phyloP scores from a whole-genome alignment of 805 yeast species.

The Hanseniaspora lachancei region DNA sequence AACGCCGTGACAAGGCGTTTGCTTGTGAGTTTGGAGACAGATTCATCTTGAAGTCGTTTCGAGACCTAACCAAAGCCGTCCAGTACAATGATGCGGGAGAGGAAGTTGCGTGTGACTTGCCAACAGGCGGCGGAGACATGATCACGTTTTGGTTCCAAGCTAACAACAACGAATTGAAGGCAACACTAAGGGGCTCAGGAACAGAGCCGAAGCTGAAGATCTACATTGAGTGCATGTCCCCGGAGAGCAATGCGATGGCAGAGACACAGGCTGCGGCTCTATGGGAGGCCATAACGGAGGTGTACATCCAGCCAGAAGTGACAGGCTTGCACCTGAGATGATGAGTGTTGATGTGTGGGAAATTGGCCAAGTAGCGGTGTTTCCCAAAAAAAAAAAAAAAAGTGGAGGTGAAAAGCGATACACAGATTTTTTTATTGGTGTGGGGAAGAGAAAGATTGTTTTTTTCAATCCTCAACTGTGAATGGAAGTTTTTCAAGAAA shows the following conservation, averaged over 20 bases:
- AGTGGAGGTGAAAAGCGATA: too few species aligned
- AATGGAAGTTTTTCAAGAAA: too few species aligned
- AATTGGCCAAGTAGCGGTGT: too few species aligned
- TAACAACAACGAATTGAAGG: conserved; percentile 23
- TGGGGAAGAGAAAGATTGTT: too few species aligned
- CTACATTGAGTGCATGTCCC: conserved; percentile 49
- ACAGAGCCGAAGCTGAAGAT: conserved; percentile 92
- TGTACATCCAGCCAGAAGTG: conserved; percentile 59
- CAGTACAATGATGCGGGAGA: conserved; percentile 45
- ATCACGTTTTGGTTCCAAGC: conserved; percentile 46
- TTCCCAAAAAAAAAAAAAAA: too few species aligned
- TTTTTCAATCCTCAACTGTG: too few species aligned
- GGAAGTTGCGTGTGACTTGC: conserved; percentile 42
- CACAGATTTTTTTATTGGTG: too few species aligned
- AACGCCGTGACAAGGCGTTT: background rate
- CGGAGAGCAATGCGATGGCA: conserved; percentile 38
- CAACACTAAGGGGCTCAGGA: conserved; percentile 88
- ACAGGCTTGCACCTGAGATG: conserved; percentile 28
- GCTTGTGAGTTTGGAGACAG: background rate
- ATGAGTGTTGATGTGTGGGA: background rate
- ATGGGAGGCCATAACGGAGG: conserved; percentile 46
- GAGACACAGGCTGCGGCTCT: conserved; percentile 41
- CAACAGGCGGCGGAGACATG: conserved; percentile 75
- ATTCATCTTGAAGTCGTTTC: conserved; percentile 49
- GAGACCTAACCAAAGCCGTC: conserved; percentile 74